A percentile compares a stretch with the other conserved stretches of the same genome.
These are phyloP conservation scores for Ilyonectria destructans DNA, from an alignment of 2,329 filamentous ascomycete genomes.

Conservation along the genomic window DNA sequence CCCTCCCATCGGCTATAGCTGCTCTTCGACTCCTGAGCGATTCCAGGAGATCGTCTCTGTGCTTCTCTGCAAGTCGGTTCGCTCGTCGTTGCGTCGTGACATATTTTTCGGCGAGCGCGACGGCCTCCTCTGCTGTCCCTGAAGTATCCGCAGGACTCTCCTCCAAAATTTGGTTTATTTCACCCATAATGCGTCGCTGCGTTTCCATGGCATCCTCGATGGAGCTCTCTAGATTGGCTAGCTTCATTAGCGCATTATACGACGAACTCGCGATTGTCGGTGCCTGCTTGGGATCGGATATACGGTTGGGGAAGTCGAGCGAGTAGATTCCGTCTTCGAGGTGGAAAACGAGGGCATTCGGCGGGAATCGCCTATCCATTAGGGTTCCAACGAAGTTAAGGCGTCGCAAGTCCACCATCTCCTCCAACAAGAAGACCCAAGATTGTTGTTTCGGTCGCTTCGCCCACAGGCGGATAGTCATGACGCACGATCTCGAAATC, in stretches of 20 bases:
- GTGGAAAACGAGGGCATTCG: conserved; percentile 89
- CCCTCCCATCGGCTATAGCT: conserved; percentile 77
- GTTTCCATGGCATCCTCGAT: conserved; percentile 91
- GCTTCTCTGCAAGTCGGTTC: conserved; percentile 73
- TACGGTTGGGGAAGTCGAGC: conserved; percentile 74
- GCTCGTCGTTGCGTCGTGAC: conserved; percentile 77
- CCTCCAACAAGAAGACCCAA: conserved; percentile 78
- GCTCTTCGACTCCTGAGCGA: conserved; percentile 77
- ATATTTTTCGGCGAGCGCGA: conserved; percentile 65
- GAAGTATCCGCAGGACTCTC: conserved; percentile 60
- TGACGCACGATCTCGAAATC: conserved; percentile 75
- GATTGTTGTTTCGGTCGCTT: conserved; percentile 66
- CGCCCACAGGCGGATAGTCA: conserved; percentile 85
- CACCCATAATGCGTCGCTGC: conserved; percentile 80
- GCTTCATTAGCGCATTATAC: conserved; percentile 89
- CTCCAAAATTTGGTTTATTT: conserved; percentile 78
- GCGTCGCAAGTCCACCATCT: conserved; percentile 79
- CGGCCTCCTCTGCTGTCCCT: conserved; percentile 66
- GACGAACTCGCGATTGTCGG: conserved; percentile 77
- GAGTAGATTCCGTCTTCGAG: conserved; percentile 91
- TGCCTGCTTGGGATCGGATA: conserved; percentile 68
- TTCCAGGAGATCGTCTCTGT: conserved; percentile 77
- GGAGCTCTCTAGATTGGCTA: conserved; percentile 90
- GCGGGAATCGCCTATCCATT: conserved; percentile 79
- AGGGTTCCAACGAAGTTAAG: conserved; percentile 86